These are phyloP conservation scores for Apium graveolens DNA, from an alignment of 129 eudicot genomes.

Conservation along the genomic window DNA sequence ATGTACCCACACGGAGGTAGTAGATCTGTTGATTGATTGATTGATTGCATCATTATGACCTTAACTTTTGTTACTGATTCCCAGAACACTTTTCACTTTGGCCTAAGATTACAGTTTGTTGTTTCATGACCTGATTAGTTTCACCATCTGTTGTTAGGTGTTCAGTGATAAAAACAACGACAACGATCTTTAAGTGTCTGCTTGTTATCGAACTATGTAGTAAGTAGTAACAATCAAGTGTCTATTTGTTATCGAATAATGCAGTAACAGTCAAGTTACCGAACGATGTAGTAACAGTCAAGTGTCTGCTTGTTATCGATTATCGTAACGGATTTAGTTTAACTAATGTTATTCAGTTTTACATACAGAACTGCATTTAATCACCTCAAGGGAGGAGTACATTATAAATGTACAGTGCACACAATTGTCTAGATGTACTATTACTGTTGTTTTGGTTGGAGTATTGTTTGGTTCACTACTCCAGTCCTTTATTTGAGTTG, in stretches of 20 bases:
- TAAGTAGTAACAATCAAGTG: background rate
- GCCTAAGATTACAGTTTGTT: background rate
- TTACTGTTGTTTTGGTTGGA: conserved; percentile 5
- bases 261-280: background rate
- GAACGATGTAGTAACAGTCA: background rate
- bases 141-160: background rate
- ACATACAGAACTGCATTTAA: background rate
- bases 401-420: background rate
- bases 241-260: background rate
- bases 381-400: background rate
- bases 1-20: background rate
- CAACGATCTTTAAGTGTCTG: background rate
- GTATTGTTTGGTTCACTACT: conserved; percentile 3
- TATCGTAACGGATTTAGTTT: background rate
- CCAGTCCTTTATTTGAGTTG: conserved; percentile 9
- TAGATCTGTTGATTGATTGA: background rate
- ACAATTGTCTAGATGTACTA: background rate
- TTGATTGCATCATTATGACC: conserved; percentile 5
- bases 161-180: background rate
- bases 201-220: background rate
- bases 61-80: background rate
- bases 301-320: background rate
- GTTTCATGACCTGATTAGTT: background rate
- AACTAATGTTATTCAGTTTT: too few relatives aligned
- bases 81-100: conserved; percentile 1